A percentile compares a stretch with the other conserved stretches of the same genome.
These are phyloP conservation scores for Cladorrhinum sp. DNA, from an alignment of 2,329 filamentous ascomycete species.

Conservation along the genomic window DNA sequence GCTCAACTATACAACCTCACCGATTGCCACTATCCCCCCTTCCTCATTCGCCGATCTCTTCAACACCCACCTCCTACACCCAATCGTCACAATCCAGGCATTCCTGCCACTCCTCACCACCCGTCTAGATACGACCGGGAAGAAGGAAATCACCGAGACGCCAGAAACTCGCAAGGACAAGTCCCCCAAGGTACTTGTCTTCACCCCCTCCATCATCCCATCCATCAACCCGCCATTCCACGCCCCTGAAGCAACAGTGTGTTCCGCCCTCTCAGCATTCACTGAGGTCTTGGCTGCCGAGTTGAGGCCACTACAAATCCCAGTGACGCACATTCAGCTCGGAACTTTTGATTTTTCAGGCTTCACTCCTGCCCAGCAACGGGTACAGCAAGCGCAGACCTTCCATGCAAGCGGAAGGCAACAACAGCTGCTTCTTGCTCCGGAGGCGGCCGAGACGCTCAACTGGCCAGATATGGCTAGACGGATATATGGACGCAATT, in stretches of 20 bases:
- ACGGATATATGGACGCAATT: conserved; percentile 61
- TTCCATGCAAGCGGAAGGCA: conserved; percentile 22
- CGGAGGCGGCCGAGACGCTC: conserved; percentile 53
- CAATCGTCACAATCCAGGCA: conserved; percentile 82
- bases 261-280: conserved; percentile 82
- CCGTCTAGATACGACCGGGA: conserved; percentile 51
- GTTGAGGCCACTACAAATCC: conserved; percentile 69
- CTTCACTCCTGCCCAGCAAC: conserved; percentile 48
- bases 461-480: conserved; percentile 63
- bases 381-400: background rate
- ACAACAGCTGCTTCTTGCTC: conserved; percentile 38
- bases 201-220: conserved; percentile 78
- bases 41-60: conserved; percentile 85
- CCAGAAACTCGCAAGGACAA: conserved; percentile 41
- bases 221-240: conserved; percentile 77
- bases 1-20: conserved; percentile 74
- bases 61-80: conserved; percentile 87
- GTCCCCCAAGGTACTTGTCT: conserved; percentile 68
- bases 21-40: conserved; percentile 80
- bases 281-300: conserved; percentile 77
- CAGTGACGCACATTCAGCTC: conserved; percentile 83
- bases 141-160: conserved; percentile 17
- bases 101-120: conserved; percentile 77
- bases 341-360: conserved; percentile 84
- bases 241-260: conserved; percentile 81